Base-by-base conservation (phyloP, 2,329 filamentous ascomycete genomes). In the Phialophora verrucosa region DNA sequence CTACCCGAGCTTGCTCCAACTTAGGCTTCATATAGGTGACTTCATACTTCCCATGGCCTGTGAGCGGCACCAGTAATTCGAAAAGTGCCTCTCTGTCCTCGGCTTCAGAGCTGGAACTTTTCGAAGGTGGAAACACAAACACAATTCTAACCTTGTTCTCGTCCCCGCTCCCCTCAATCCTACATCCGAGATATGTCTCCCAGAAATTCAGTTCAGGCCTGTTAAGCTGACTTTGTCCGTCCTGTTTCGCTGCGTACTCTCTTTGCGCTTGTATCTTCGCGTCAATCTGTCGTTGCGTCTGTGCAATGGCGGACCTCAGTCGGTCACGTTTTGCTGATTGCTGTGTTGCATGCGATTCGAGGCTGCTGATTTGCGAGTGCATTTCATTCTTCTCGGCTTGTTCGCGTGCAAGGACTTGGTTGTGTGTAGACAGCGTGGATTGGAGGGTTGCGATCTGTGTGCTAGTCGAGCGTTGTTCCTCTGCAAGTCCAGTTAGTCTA, bases 181-280 rank as follows among this genome's bases (percentile, higher is more conserved):
- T 84, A 76, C 98, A 78, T 65, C 94, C 93, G 66, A 99, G 82
- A 76, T 94, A 95, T 62, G 90, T 90, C 77, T 96, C 91, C 95
- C 95, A 99, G 76, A 98, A 98, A 72, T 93, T 91, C 54, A 99
- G 84, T 81, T 99, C 95, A 0, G 95, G 95, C 51, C 91, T 87
- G 78, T 99, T 98, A 79, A 94, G 91, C 38, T 92, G 87, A 62
- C 91, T 87, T 80, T 98, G 94, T 1, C 90, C 86, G 73, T 96
- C 92, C 44, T 96, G 83, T 72, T 92, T 88, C 69, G 87, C 85
- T 56, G 91, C 88, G 76, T 83, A 80, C 12, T 75, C 75, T 59
- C 78, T 78, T 70, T 83, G 82, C 3, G 81, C 80, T 59, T 81
- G 78, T 42, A 81, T 47, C 67, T 78, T 80, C 61, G 80, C 78